Conservation (phyloP, 2,329 filamentous ascomycete genomes). For the Phaeosphaeriaceae sp. region DNA sequence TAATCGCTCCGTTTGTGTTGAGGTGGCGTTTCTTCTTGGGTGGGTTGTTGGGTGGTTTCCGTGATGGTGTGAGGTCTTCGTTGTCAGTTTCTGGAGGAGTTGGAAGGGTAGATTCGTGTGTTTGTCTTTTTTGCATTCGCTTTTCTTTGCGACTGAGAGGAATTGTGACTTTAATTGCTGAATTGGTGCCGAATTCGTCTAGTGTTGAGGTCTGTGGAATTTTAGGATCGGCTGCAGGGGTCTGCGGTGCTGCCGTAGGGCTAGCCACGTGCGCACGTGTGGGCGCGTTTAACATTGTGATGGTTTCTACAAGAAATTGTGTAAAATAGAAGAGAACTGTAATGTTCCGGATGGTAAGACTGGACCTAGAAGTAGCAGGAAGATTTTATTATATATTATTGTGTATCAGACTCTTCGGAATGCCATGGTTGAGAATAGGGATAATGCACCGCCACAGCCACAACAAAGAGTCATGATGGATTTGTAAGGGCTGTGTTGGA, state of each 20-base stretch:
- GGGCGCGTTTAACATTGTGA: slow-evolving; percentile 32
- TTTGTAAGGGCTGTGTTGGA: slow-evolving; percentile 39
- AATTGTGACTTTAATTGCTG: slow-evolving; percentile 2
- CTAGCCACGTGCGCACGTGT: slow-evolving; percentile 46
- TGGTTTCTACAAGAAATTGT: not conserved
- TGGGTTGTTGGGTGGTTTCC: slow-evolving; percentile 24
- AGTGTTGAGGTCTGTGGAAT: slow-evolving; percentile 22
- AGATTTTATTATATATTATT: not conserved
- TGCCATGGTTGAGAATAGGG: slow-evolving; percentile 12
- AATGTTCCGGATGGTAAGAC: not conserved
- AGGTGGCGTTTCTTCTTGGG: slow-evolving; percentile 11
- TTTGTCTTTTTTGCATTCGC: slow-evolving; percentile 27
- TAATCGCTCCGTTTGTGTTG: not conserved
- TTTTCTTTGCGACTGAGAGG: slow-evolving; percentile 32
- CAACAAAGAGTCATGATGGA: slow-evolving; percentile 43
- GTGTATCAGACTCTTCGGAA: not conserved
- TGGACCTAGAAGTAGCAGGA: not conserved
- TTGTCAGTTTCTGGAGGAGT: slow-evolving; percentile 29
- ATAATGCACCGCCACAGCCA: slow-evolving; percentile 43
- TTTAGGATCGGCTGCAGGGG: slow-evolving; percentile 28
- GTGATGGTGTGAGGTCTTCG: slow-evolving; percentile 16
- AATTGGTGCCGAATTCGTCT: slow-evolving; percentile 7
- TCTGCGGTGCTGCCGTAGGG: slow-evolving; percentile 19
- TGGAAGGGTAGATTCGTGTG: slow-evolving; percentile 12
- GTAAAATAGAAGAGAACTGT: not conserved